Conservation (phyloP, 2,329 filamentous ascomycete genomes). For the Colletotrichum tropicale region DNA sequence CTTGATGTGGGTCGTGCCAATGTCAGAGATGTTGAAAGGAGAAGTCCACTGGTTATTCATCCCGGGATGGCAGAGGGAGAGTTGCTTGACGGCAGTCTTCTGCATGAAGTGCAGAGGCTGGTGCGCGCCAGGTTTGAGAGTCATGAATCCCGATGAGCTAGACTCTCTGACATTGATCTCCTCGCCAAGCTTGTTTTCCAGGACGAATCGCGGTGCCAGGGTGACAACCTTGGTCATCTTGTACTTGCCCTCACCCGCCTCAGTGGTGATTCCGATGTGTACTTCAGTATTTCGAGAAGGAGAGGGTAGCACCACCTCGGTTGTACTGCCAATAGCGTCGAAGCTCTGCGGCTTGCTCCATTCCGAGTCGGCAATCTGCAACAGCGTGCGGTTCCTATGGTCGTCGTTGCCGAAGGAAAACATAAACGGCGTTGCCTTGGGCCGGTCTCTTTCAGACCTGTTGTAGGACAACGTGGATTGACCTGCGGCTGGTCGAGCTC, state of each 20-base stretch:
- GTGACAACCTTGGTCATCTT: constrained; percentile 97
- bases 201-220: constrained; percentile 86
- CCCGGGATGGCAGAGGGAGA: constrained; percentile 91
- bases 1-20: constrained; percentile 92
- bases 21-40: constrained; percentile 94
- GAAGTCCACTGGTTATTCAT: constrained; percentile 98
- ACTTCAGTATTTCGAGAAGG: constrained; percentile 77
- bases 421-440: constrained; percentile 90
- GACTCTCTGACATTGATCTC: constrained; percentile 90
- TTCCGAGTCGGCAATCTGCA: constrained; percentile 86
- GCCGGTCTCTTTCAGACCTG: constrained; percentile 57
- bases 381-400: constrained; percentile 84
- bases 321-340: constrained; percentile 92
- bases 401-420: constrained; percentile 92
- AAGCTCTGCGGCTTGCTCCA: constrained; percentile 99
- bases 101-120: constrained; percentile 90
- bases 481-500: constrained; percentile 82
- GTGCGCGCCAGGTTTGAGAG: constrained; percentile 77
- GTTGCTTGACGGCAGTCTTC: constrained; percentile 81
- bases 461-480: constrained; percentile 63
- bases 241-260: constrained; percentile 95
- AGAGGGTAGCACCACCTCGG: constrained; percentile 84
- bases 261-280: constrained; percentile 86
- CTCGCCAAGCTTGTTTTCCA: constrained; percentile 92
- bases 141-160: constrained; percentile 85